Evolutionary conservation across 192 early-diverging fungal species (phyloP), one percentile per base, ranked within the genome.

Genomic region (Mortierella hygrophila): DNA sequence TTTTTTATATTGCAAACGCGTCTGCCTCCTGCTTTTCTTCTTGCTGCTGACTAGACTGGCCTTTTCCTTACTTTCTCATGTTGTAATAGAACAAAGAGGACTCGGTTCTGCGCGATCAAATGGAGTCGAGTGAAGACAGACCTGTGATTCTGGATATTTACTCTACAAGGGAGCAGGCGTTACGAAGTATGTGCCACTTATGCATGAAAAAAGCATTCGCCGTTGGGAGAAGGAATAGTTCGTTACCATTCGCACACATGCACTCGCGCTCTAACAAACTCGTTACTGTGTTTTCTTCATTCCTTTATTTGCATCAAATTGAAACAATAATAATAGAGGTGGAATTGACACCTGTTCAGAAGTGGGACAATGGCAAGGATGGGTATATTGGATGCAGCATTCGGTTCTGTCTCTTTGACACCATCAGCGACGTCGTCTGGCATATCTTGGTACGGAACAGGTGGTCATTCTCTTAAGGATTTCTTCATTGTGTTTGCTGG

Each of bases 351-450:
- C 90, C 91, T 8, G 72, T 72, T 0, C 47, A 55, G 2, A 55
- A 57, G 9, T 92, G 91, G 91, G 75, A 77, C 26, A 41, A 72
- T 72, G 86, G 77, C 16, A 75, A 85, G 3, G 88, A 87, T 2
- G 91, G 91, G 3, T 46, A 90, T 21, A 69, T 91, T 23, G 92
- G 93, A 41, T 93, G 93, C 73, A 89, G 88, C 37, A 92, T 95
- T 57, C 91, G 94, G 38, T 95, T 92, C 81, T 94, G 93, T 82
- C 87, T 91, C 18, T 94, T 92, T 86, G 92, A 94, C 26, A 84
- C 88, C 18, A 88, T 91, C 46, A 88, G 85, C 32, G 88, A 89
- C 35, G 78, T 90, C 16, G 86, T 91, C 0, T 93, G 92, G 91
- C 91, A 91, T 71, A 74, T 93, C 35, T 60, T 93, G 44, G 91